phyloP scores from a whole-genome alignment of 2,329 filamentous ascomycete species.

The Chlorencoelia australis region DNA sequence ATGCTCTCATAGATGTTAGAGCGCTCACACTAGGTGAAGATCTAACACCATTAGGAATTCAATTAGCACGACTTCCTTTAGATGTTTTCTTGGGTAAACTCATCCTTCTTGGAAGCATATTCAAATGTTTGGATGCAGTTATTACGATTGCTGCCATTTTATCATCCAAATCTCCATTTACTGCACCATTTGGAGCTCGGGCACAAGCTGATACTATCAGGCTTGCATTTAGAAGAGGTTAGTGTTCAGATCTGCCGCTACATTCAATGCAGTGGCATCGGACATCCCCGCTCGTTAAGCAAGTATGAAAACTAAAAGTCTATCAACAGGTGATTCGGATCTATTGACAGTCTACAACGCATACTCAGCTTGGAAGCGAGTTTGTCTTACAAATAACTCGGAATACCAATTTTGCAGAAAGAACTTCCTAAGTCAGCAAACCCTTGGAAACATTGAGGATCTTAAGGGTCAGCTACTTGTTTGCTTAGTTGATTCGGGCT shows the following conservation, averaged over 20 bases:
- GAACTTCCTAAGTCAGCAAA: constrained; percentile 86
- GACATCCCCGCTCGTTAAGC: background rate
- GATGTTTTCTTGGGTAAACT: constrained; percentile 95
- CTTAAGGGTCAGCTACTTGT: constrained; percentile 85
- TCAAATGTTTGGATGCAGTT: constrained; percentile 83
- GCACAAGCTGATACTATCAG: constrained; percentile 73
- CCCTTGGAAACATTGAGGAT: constrained; percentile 85
- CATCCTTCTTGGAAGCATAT: constrained; percentile 75
- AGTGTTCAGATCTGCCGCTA: constrained; percentile 4
- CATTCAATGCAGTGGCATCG: too few relatives aligned
- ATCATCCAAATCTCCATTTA: constrained; percentile 89
- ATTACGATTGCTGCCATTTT: constrained; percentile 88
- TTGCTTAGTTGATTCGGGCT: constrained; percentile 75
- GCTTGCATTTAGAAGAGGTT: constrained; percentile 63
- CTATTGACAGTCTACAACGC: constrained; percentile 90
- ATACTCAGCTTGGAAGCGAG: constrained; percentile 78
- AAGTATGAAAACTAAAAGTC: constrained; percentile 42
- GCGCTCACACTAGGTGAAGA: constrained; percentile 75
- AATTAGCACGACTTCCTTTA: constrained; percentile 78
- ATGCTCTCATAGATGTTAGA: constrained; percentile 86
- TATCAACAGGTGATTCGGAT: constrained; percentile 78
- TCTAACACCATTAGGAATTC: constrained; percentile 74
- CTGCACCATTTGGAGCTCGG: constrained; percentile 74
- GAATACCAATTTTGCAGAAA: constrained; percentile 90
- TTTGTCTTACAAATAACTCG: constrained; percentile 59